These are phyloP conservation scores for Rhizopogon salebrosus DNA, from an alignment of 768 basidiomycete genomes.

Conservation along the genomic window DNA sequence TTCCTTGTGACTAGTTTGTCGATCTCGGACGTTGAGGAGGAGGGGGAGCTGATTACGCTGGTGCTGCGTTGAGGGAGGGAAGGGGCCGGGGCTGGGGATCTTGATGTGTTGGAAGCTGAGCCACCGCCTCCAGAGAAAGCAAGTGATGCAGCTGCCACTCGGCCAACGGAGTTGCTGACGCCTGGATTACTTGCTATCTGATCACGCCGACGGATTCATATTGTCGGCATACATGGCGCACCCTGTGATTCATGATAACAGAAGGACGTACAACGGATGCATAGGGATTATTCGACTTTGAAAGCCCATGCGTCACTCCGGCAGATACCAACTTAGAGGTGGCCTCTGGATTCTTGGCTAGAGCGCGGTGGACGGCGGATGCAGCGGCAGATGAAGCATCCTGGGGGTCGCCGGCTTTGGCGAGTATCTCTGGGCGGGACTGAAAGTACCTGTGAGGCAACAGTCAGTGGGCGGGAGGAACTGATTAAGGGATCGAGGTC, in stretches of 20 bases:
- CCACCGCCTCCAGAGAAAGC: slow-evolving; percentile 29
- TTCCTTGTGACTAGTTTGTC: slow-evolving; percentile 24
- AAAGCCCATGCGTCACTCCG: slow-evolving; percentile 32
- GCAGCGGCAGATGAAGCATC: slow-evolving; percentile 24
- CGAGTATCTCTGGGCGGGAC: slow-evolving; percentile 62
- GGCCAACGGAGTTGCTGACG: slow-evolving; percentile 38
- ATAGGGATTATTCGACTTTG: slow-evolving; percentile 31
- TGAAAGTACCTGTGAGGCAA: slow-evolving; percentile 55
- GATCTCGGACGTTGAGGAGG: slow-evolving; percentile 14
- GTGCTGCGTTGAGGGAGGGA: slow-evolving; percentile 12
- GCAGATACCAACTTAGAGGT: slow-evolving; percentile 36
- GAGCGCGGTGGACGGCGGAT: slow-evolving; percentile 41
- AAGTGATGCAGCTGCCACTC: slow-evolving; percentile 53
- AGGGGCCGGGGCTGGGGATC: slow-evolving; percentile 8
- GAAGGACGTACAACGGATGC: slow-evolving; percentile 32
- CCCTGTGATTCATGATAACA: too few relatives aligned
- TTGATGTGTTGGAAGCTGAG: neutral
- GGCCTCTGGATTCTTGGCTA: slow-evolving; percentile 38
- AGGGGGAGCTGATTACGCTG: slow-evolving; percentile 21
- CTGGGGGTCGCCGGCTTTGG: slow-evolving; percentile 18
- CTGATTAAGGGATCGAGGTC: slow-evolving; percentile 3
- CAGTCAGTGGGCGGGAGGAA: neutral
- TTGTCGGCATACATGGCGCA: slow-evolving; percentile 4
- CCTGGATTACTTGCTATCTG: slow-evolving; percentile 35
- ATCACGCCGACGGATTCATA: neutral